Evolutionary conservation across 169 alveolate species (phyloP).

Genomic region (Theileria equi): DNA sequence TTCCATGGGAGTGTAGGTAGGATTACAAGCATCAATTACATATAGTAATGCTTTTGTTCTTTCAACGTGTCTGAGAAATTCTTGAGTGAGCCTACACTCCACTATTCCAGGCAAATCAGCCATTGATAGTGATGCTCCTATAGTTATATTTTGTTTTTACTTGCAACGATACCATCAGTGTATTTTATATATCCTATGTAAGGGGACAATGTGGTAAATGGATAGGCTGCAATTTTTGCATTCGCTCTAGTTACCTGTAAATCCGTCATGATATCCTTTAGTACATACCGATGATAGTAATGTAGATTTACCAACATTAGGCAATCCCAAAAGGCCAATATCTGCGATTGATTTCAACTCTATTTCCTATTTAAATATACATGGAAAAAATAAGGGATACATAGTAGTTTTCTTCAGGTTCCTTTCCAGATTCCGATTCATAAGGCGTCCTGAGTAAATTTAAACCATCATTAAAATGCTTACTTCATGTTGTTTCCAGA

Average conservation of each 20-base stretch:
- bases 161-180: conserved; percentile 32
- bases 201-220: conserved; percentile 57
- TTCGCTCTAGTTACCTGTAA: conserved; percentile 53
- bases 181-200: conserved; percentile 36
- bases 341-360: conserved; percentile 60
- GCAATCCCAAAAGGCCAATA: conserved; percentile 51
- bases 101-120: conserved; percentile 62
- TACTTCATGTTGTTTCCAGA: conserved; percentile 56
- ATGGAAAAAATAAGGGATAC: neutral
- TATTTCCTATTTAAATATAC: conserved; percentile 20
- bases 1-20: conserved; percentile 36
- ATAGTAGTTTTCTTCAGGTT: conserved; percentile 44
- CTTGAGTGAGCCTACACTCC: conserved; percentile 31
- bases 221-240: conserved; percentile 48
- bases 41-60: conserved; percentile 42
- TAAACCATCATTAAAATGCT: neutral
- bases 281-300: conserved; percentile 48
- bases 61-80: conserved; percentile 51
- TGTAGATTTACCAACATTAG: conserved; percentile 63
- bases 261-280: neutral
- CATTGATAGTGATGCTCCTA: conserved; percentile 32
- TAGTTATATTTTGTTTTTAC: neutral
- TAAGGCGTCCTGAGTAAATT: conserved; percentile 26
- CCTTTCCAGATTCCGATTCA: conserved; percentile 44
- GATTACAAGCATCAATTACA: conserved; percentile 52